phyloP scores from a whole-genome alignment of 805 yeast genomes.

The Yarrowia osloensis region DNA sequence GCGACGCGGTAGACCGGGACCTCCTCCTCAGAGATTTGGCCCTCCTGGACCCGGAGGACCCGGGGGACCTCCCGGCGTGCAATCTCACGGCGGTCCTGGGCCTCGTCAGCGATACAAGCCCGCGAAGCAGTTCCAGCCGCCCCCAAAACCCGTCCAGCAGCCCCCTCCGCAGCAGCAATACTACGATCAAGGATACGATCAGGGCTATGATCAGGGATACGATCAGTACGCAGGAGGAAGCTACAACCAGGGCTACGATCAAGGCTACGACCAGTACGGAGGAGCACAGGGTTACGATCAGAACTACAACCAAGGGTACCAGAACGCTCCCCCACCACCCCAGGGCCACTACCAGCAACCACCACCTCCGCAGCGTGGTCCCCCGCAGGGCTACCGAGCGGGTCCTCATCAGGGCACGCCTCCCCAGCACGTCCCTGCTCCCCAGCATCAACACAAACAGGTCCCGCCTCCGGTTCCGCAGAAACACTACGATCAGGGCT shows the following conservation, averaged over 20 bases:
- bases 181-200: conserved; percentile 12
- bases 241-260: conserved; percentile 2
- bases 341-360: not conserved
- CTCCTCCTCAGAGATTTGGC: conserved; percentile 10
- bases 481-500: not conserved
- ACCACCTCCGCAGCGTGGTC: not conserved
- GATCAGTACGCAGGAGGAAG: conserved; percentile 1
- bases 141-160: conserved; percentile 1
- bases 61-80: not conserved
- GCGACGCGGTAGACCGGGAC: conserved; percentile 16
- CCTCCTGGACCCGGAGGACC: conserved; percentile 6
- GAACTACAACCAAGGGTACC: not conserved
- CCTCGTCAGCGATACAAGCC: conserved; percentile 27
- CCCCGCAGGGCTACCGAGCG: not conserved
- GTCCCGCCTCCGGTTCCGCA: not conserved
- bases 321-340: not conserved
- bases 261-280: conserved; percentile 33
- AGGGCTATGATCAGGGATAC: conserved; percentile 21
- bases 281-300: not conserved
- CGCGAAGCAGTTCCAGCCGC: not conserved
- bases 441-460: not conserved
- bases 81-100: conserved; percentile 13
- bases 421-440: not conserved
- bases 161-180: conserved; percentile 8
- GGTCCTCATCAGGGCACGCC: not conserved